Base-by-base conservation (phyloP, 2,329 filamentous ascomycete species). In the Tolypocladium endophyticum region DNA sequence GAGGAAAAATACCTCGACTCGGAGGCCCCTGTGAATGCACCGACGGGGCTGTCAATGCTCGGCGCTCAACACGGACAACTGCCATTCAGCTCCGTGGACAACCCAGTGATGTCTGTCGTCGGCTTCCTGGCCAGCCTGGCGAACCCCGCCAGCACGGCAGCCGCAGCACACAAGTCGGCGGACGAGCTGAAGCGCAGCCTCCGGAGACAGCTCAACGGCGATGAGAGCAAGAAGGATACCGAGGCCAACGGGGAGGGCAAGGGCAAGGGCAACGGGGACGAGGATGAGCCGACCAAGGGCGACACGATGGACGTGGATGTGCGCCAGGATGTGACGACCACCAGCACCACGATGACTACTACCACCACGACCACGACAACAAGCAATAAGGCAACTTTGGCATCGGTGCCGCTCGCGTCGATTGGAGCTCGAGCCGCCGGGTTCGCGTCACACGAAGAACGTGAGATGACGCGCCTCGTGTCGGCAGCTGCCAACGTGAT, bases 1-100 rank as follows among this genome's bases (percentile, higher is more conserved):
- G 94, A 97, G 73, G 93, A 97, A 77, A 95, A 96, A 72, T 99
- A 97, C 70, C 79, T 97, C 12, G 92, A 97, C 68, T 86, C 90
- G 9, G 87, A 93, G 68, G 66, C 69, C 4, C 68, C 72, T 2
- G 73, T 82, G 58, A 79, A 77, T 60, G 78, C 79, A 55, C 81
- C 79, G 14, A 82, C 77, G 1, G 83, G 85, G 9, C 77, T 89
- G 59, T 79, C 84, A 59, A 78, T 88, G 79, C 78, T 94, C 41
- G 87, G 88, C 39, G 82, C 85, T 60, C 83, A 90, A 57, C 84
- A 88, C 61, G 92, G 92, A 11, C 87, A 91, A 62, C 81, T 96
- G 54, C 94, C 94, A 0, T 94, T 97, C 73, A 92, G 85, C 71
- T 90, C 96, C 71, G 87, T 89, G 18, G 94, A 99, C 69, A 99